Base-by-base conservation (phyloP, 1,284 basidiomycete species). In the Moesziomyces sp. region DNA sequence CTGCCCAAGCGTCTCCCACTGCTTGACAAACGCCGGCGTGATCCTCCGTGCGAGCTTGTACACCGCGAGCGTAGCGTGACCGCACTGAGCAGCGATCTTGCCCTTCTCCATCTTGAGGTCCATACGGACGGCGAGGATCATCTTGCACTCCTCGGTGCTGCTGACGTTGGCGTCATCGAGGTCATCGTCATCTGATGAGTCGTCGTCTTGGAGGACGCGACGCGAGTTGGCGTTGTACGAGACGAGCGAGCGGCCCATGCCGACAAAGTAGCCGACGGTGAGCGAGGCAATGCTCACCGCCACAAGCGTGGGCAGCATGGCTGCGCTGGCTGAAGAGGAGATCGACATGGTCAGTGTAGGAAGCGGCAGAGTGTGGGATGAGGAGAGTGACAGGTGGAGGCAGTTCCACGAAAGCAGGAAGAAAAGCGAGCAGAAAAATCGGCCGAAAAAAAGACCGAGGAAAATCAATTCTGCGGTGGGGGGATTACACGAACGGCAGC, bases 81-180 rank as follows among this genome's bases (percentile, higher is more conserved):
- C 70, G 59, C 82, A 84, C 59, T 84, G 82, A 1, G 82, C 81
- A 0, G 82, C 82, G 23, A 83, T 83, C 68, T 84, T 84, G 28
- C 82, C 82, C 74, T 82, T 84, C 46, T 83, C 81, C 82, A 84
- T 84, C 64, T 84, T 84, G 46, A 84, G 62, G 46, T 84, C 82
- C 60, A 73, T 81, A 14, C 82, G 64, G 0, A 84, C 82, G 16
- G 77, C 73, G 1, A 84, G 54, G 30, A 82, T 79, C 76, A 83
- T 77, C 67, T 83, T 83, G 71, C 80, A 82, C 40, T 82, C 78
- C 43, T 83, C 81, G 55, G 74, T 74, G 5, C 45, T 51, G 46
- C 63, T 57, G 19, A 63, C 70, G 24, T 72, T 65, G 24, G 71
- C 64, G 42, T 59, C 59, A 35, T 71, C 68, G 28, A 78, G 59